phyloP scores from a whole-genome alignment of 2,329 filamentous ascomycete species.

The Beauveria sp. region DNA sequence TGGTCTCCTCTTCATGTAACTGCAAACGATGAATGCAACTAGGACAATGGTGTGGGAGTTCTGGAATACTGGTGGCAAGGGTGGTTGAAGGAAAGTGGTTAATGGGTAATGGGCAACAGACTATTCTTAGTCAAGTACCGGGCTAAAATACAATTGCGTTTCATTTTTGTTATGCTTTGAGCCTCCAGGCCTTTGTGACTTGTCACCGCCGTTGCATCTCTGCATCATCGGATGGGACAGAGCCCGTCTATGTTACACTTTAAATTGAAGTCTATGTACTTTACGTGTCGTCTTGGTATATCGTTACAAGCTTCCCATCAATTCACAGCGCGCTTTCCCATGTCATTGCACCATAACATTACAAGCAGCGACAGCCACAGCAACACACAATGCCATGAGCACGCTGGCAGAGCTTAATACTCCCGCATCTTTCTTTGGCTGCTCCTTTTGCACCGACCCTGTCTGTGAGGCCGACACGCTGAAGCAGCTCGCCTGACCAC shows the following conservation, averaged over 20 bases:
- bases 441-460: constrained; percentile 47
- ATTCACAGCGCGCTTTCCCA: not conserved
- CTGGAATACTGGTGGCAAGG: not conserved
- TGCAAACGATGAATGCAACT: not conserved
- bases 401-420: not conserved
- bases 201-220: not conserved
- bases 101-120: not conserved
- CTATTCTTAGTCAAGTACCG: constrained; percentile 2
- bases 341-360: not conserved
- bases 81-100: not conserved
- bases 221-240: not conserved
- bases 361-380: not conserved
- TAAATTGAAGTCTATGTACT: not conserved
- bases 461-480: constrained; percentile 44
- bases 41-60: not conserved
- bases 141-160: constrained; percentile 6
- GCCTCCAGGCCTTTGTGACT: not conserved
- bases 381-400: not conserved
- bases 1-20: not conserved
- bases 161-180: not conserved
- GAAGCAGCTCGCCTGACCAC: constrained; percentile 66
- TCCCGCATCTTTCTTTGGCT: not conserved
- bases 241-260: not conserved
- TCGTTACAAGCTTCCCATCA: not conserved
- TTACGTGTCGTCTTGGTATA: not conserved